Evolutionary conservation across 495 filamentous ascomycete genomes (phyloP).

Genomic region (Aspergillus homomorphus): DNA sequence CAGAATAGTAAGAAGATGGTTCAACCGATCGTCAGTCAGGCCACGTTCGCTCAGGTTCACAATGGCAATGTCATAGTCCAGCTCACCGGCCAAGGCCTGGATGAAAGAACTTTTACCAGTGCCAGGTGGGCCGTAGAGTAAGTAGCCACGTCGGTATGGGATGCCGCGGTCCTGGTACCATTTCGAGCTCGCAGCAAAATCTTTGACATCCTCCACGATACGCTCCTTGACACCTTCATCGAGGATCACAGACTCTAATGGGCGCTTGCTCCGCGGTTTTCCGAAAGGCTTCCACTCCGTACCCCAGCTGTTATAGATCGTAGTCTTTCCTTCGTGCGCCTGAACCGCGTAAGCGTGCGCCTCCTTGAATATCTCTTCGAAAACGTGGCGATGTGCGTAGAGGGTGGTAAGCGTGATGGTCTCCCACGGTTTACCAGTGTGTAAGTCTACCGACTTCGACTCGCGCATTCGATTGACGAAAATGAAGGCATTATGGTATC

Average conservation of each 20-base stretch:
- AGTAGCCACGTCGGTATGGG: constrained; percentile 88
- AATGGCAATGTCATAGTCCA: constrained; percentile 93
- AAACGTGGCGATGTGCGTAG: constrained; percentile 79
- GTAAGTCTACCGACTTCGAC: constrained; percentile 63
- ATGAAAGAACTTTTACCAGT: constrained; percentile 97
- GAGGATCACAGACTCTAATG: constrained; percentile 82
- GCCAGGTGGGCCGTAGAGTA: constrained; percentile 90
- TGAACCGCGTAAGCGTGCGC: constrained; percentile 73
- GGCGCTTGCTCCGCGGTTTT: constrained; percentile 80
- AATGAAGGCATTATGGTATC: constrained; percentile 81
- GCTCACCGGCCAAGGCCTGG: constrained; percentile 84
- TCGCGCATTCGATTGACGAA: constrained; percentile 81
- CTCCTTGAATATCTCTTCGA: constrained; percentile 80
- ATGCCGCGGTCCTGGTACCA: constrained; percentile 97
- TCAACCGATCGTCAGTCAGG: constrained; percentile 87
- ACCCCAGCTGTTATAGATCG: constrained; percentile 82
- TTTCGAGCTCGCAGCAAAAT: constrained; percentile 71
- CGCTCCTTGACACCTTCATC: constrained; percentile 81
- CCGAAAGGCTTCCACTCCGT: constrained; percentile 83
- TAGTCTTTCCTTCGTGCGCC: constrained; percentile 87
- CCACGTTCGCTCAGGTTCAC: constrained; percentile 91
- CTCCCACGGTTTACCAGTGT: constrained; percentile 86
- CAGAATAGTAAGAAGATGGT: constrained; percentile 82
- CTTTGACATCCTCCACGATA: constrained; percentile 79
- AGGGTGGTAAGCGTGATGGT: constrained; percentile 90